Evolutionary conservation across 2,329 filamentous ascomycete species (phyloP), one percentile per base, ranked within the genome.

Genomic region (Colletotrichum sublineola): DNA sequence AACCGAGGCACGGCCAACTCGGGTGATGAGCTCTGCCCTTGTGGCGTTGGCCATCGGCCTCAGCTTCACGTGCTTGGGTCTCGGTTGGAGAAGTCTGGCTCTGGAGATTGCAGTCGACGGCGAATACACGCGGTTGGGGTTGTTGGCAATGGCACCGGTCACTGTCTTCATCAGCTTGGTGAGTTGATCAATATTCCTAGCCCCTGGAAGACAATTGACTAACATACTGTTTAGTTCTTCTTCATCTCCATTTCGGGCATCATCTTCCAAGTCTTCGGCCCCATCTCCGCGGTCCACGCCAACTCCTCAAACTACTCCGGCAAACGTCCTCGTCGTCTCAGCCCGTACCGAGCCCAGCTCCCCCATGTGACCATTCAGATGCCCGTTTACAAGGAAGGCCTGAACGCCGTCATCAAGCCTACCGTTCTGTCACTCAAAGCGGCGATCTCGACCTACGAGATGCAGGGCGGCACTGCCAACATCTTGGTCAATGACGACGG

Each of bases 401-500:
- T 83, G 57, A 77, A 80, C 6, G 76, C 75, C 6, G 83, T 85
- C 77, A 87, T 88, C 74, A 81, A 84, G 12, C 86, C 86, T 6
- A 88, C 86, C 0, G 80, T 88, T 53, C 79, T 82, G 52, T 86
- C 83, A 63, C 78, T 88, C 53, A 85, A 86, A 74, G 81, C 83
- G 0, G 86, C 86, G 24, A 86, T 88, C 60, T 84, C 83, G 1
- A 83, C 83, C 63, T 88, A 88, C 74, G 85, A 87, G 74, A 81
- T 83, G 58, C 83, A 85, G 62, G 91, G 91, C n/a, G 91, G 91
- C 9, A 88, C 89, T 1, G 91, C 91, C 36, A 91, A 89, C 76
- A 91, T 93, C 74, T 91, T 92, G 76, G 81, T 92, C 78, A 92
- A 92, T 74, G 91, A 93, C 68, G 91, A 93, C 74, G 90, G 91